These are phyloP conservation scores for Aspergillus kassunensis DNA, from an alignment of 495 filamentous ascomycete genomes.

Conservation along the genomic window DNA sequence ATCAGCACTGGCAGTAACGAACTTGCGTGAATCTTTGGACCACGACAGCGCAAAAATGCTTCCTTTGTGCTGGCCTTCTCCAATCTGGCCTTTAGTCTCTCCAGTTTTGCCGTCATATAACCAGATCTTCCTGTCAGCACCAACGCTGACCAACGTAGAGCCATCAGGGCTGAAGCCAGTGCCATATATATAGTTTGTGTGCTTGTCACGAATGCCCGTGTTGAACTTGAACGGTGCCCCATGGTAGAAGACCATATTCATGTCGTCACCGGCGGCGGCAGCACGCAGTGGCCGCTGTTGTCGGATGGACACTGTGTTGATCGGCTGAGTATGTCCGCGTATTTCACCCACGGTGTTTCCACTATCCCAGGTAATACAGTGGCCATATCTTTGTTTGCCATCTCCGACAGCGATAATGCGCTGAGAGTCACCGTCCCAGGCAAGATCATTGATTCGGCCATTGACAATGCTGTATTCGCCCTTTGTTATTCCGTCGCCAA, in stretches of 20 bases:
- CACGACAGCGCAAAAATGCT: slow-evolving; percentile 91
- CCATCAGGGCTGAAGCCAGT: slow-evolving; percentile 91
- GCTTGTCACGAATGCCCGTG: slow-evolving; percentile 66
- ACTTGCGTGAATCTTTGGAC: slow-evolving; percentile 80
- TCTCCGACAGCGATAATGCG: slow-evolving; percentile 94
- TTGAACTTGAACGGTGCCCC: slow-evolving; percentile 95
- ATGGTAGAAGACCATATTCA: slow-evolving; percentile 83
- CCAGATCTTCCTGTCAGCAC: slow-evolving; percentile 83
- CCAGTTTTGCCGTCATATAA: slow-evolving; percentile 95
- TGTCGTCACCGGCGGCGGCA: slow-evolving; percentile 87
- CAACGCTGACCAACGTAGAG: slow-evolving; percentile 75
- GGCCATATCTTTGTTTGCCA: slow-evolving; percentile 88
- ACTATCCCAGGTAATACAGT: slow-evolving; percentile 91
- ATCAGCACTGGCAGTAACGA: slow-evolving; percentile 90
- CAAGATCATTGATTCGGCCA: slow-evolving; percentile 90
- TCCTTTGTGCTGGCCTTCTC: slow-evolving; percentile 80
- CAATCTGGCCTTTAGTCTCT: slow-evolving; percentile 70
- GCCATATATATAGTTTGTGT: slow-evolving; percentile 85
- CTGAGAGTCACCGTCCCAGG: slow-evolving; percentile 96
- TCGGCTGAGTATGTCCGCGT: slow-evolving; percentile 78
- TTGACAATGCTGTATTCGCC: slow-evolving; percentile 93
- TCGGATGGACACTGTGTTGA: slow-evolving; percentile 87
- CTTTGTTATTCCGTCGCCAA: slow-evolving; percentile 54
- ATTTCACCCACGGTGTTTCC: slow-evolving; percentile 96
- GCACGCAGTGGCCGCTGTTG: slow-evolving; percentile 86